A percentile compares a stretch with the other conserved stretches of the same genome.
These are phyloP conservation scores for Euphorbia peplus DNA, from an alignment of 345 rosid species.

Conservation along the genomic window DNA sequence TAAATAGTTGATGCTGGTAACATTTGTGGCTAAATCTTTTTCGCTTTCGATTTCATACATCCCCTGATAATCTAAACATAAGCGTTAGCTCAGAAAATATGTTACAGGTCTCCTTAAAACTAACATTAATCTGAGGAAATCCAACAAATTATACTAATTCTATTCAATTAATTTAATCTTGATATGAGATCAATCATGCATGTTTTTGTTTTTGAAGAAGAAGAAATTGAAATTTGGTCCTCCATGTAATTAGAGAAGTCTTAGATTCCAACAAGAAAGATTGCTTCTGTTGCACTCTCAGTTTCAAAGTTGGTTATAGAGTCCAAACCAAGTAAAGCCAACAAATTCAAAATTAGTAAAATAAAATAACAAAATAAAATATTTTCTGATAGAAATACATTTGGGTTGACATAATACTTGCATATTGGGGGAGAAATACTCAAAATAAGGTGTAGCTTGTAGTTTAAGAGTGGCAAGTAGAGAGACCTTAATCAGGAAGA, in stretches of 20 bases:
- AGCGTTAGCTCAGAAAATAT: no score
- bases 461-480: conserved; percentile 14
- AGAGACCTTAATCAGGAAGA: conserved; percentile 9
- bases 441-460: background rate
- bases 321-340: conserved; percentile 10
- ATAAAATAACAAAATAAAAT: no score
- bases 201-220: conserved; percentile 1
- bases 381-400: no score
- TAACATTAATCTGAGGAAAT: no score
- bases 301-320: conserved; percentile 9
- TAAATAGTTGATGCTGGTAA: no score
- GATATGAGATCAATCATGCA: no score
- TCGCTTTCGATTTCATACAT: no score
- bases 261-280: background rate
- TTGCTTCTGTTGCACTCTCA: conserved; percentile 16
- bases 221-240: conserved; percentile 15
- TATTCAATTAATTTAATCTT: no score
- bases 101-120: no score
- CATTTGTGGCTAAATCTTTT: no score
- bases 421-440: background rate
- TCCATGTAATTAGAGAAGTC: background rate
- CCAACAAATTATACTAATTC: no score
- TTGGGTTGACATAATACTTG: background rate
- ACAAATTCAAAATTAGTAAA: background rate
- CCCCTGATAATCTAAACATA: no score